Evolutionary conservation across 768 basidiomycete species (phyloP), one percentile per base, ranked within the genome.

Genomic region (Lactifluus rugatus): DNA sequence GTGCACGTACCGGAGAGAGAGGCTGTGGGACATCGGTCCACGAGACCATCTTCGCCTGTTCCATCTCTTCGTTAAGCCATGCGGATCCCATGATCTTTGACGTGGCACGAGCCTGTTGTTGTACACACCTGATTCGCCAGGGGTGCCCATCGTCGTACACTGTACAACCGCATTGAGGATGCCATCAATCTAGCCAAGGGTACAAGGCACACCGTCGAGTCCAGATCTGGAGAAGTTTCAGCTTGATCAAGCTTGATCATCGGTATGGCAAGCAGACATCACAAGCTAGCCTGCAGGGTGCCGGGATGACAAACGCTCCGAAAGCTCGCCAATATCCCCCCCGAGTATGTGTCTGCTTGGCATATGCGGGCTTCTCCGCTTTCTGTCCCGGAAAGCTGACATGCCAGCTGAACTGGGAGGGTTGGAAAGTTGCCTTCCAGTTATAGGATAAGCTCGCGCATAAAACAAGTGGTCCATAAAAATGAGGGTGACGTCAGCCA

Each of bases 401-500:
- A 46, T 19, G 32, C 19, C 21, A 19, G 4, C 31, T 46, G 25
- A 46, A 46, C 45, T 16, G 21, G 19, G 54, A 48, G 5, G 19
- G 28, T 49, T n/a, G 53, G 58, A 4, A 28, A 28, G 25, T 2
- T 16, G 10, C 42, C 34, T 55, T 50, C 58, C 28, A 28, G 42
- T 54, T 54, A 36, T 31, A 46, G 53, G 16, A 59, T 26, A 50
- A 55, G 28, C 42, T 34, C 41, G 44, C 21, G 37, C 23, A 19
- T 23, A 14, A n/a, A 8, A n/a, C n/a, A 39, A 23, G 21, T 23
- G 34, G 42, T 45, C 25, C 44, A 45, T 19, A 23, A 25, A 16
- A 54, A 25, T 28, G 13, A 41, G 25, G 51, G 37, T 60, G 59
- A 60, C 59, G 59, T 60, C 59, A 60, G 59, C 26, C 11, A 50